Base-by-base conservation (phyloP, 805 yeast genomes). In the Wickerhamiella slavikovae region DNA sequence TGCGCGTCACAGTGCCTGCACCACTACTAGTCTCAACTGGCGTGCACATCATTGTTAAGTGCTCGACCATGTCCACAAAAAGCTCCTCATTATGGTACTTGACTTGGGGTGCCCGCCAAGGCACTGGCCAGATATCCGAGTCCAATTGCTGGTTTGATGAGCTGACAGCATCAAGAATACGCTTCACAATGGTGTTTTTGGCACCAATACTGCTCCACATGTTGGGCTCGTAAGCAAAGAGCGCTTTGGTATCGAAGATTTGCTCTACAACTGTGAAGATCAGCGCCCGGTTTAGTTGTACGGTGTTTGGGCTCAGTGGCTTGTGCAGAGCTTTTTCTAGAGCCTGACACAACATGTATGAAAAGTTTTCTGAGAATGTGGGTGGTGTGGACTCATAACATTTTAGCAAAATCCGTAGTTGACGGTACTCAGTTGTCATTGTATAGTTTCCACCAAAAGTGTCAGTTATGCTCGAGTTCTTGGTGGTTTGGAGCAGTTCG, bases 21-120 rank as follows among this genome's bases (percentile, higher is more conserved):
- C 10, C 13, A 7, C 19, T 18, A 10, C 12, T 16, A 5, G 11
- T 8, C 11, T 24, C 18, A 22, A 18, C 19, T 11, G 28, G 24
- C 15, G 29, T 23, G 15, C 71, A 48, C 0, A 74, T 59, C 22
- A 73, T 62, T 37, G 62, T 63, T 15, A 77, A 48, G 1, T 61
- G 55, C 48, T 85, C 98, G 2, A 61, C 58, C 4, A 89, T 47
- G 50, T 89, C 96, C 6, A 85, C 74, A 47, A 71, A 80, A 50
- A 85, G 60, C 50, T 85, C 96, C 49, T 85, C 80, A 38, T 71
- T 71, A 3, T 78, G 62, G 47, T 78, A 69, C 38, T 62, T 65
- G n/a, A 76, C 73, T 37, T 68, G 64, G 4, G 71, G 46, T 27
- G 66, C 58, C 42, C 96, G 64, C 96, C 96, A 85, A 1, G 93